Percentiles rank a stretch among this genome's conserved stretches.
These are phyloP conservation scores for Lachnellula occidentalis DNA, from an alignment of 2,329 filamentous ascomycete genomes.

Conservation along the genomic window DNA sequence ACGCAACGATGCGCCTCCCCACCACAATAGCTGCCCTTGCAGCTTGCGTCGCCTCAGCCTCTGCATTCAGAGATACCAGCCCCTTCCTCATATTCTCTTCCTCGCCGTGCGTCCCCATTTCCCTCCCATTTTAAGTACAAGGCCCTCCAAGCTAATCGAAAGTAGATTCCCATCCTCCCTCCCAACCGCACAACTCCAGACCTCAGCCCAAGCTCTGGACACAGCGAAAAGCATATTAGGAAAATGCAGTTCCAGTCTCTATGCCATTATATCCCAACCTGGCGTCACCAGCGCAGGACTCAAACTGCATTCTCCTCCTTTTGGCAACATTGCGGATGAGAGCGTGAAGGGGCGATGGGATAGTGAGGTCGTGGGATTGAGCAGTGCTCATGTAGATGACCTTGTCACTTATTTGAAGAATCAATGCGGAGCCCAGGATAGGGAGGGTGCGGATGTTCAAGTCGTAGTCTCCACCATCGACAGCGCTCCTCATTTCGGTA, in stretches of 20 bases:
- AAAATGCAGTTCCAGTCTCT: constrained; percentile 67
- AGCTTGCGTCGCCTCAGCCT: constrained; percentile 51
- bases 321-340: constrained; percentile 27
- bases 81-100: constrained; percentile 85
- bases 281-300: constrained; percentile 69
- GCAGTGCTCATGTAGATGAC: constrained; percentile 36
- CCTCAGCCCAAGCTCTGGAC: constrained; percentile 16
- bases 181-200: constrained; percentile 20
- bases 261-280: constrained; percentile 73
- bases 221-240: constrained; percentile 44
- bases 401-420: constrained; percentile 41
- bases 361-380: constrained; percentile 49
- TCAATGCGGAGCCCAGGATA: constrained; percentile 37
- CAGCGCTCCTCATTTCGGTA: neutral
- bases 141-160: neutral
- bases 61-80: constrained; percentile 79
- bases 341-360: constrained; percentile 31
- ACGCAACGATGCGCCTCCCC: constrained; percentile 48
- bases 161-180: constrained; percentile 15
- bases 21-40: constrained; percentile 42
- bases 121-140: neutral
- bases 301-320: constrained; percentile 44
- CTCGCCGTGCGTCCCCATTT: constrained; percentile 21
- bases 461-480: neutral
- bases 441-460: neutral